Percentiles rank a stretch among this genome's conserved stretches.
Evolutionary conservation across 2,329 filamentous ascomycete genomes (phyloP).

Genomic region (Colletotrichum sp.): DNA sequence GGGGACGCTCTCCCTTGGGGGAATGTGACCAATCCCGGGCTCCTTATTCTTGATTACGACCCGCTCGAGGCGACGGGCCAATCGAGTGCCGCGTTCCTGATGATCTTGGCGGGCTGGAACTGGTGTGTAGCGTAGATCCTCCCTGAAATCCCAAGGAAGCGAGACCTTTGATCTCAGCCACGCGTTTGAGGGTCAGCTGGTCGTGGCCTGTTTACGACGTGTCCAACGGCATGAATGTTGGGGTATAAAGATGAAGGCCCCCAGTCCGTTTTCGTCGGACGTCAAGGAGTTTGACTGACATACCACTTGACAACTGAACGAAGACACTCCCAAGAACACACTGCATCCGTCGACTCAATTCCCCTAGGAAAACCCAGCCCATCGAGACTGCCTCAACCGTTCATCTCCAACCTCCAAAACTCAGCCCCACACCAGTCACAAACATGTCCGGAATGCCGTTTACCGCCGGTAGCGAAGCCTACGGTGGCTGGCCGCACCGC

Average conservation of each 20-base stretch:
- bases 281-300: background rate
- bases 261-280: background rate
- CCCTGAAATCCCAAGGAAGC: background rate
- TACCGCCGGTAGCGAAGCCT: slow-evolving; percentile 5
- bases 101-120: background rate
- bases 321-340: background rate
- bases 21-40: background rate
- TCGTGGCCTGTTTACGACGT: background rate
- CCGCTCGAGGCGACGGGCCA: background rate
- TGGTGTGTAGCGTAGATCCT: background rate
- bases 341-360: background rate
- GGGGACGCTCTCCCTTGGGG: background rate
- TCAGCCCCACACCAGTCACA: background rate
- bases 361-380: background rate
- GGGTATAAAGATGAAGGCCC: background rate
- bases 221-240: background rate
- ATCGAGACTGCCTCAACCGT: background rate
- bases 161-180: background rate
- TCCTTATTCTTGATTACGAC: background rate
- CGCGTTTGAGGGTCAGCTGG: background rate
- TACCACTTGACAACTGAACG: background rate
- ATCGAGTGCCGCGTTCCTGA: background rate
- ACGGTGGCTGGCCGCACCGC: background rate
- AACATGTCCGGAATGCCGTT: slow-evolving; percentile 6
- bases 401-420: background rate